Base-by-base conservation (phyloP, 2,329 filamentous ascomycete genomes). In the Penicillium corylophilum region DNA sequence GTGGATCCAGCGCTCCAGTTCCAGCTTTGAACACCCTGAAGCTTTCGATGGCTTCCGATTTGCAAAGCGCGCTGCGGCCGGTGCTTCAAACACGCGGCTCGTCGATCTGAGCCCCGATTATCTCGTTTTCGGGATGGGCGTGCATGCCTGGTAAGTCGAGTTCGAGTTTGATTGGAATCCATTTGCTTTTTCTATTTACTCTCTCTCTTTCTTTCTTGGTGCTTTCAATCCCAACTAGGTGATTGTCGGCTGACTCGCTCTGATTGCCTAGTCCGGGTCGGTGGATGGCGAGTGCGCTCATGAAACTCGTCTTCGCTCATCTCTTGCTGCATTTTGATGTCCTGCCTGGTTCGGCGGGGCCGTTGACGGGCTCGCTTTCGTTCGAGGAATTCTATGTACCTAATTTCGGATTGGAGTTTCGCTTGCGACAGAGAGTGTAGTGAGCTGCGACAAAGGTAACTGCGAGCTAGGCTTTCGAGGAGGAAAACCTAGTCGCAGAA, bases 361-460 rank as follows among this genome's bases (percentile, higher is more conserved):
- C 51, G 4, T 39, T 62, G 40, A 54, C 50, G 9, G 54, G 56
- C 3, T 56, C 56, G n/a, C 49, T 63, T 48, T 63, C 60, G 7
- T 59, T 63, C 20, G 59, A 61, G 55, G 60, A 63, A 45, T 61
- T 63, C 35, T 59, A 56, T 44, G 60, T 63, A 22, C 60, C 60
- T 13, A 58, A 62, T 40, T 60, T 63, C 10, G 50, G 51, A 5
- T 23, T 78, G 3, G 51, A 54, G 36, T 44, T 35, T 61, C 68
- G 13, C 28, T 67, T 54, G 40, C 50, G n/a, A 48, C 54, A 75
- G 23, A 68, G 61, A 8, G 50, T 75, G 9, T 57, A 55, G 18
- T 16, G 33, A 40, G 13, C 26, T 3, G 26, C 45, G 42, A 12
- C 23, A 31, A 35, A 26, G 26, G 40, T n/a, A n/a, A n/a, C n/a